Evolutionary conservation across 768 basidiomycete genomes (phyloP), one percentile per base, ranked within the genome.

Genomic region (Lyophyllum shimeji): DNA sequence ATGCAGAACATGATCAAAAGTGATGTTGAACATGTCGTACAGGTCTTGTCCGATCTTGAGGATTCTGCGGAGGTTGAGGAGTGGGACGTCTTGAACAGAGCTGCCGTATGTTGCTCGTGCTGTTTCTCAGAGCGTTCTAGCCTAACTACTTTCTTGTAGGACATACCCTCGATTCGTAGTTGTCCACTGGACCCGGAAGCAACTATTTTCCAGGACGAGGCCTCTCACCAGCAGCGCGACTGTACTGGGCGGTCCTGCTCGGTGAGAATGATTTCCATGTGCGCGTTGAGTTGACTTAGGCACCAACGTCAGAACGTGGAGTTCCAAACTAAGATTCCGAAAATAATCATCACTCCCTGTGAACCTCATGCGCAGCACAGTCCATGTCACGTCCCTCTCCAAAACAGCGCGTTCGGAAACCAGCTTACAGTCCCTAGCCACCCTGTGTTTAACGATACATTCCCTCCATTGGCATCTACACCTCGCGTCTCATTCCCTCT

Each of bases 351-450:
- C 23, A 83, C 80, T 0, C 76, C 76, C 3, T 81, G 81, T 63
- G 67, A 71, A 3, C 55, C 71, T 1, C 71, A 75, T 31, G 60
- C 71, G 6, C 74, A 64, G 37, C 76, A 77, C 55, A 68, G 65
- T 3, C 73, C 78, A 1, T 78, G 72, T 58, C 78, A 74, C 56
- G 74, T 82, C 18, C 83, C 84, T 11, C 73, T 73, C 59, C 84
- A 86, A 66, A 78, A 85, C 62, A 70, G 76, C 13, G 79, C 75
- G 3, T 85, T 83, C 62, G 79, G 81, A 33, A 68, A 71, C 46
- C 71, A 71, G 27, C 76, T 85, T 21, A 76, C 78, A 1, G 78
- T 86, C 15, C 84, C 83, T 5, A 69, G 67, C 37, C 71, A 81
- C 59, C 72, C 75, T 2, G 71, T 69, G 23, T 74, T 78, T 57